Base-by-base conservation (phyloP, 164 flowering plant genomes). In the Cinnamomum micranthum region DNA sequence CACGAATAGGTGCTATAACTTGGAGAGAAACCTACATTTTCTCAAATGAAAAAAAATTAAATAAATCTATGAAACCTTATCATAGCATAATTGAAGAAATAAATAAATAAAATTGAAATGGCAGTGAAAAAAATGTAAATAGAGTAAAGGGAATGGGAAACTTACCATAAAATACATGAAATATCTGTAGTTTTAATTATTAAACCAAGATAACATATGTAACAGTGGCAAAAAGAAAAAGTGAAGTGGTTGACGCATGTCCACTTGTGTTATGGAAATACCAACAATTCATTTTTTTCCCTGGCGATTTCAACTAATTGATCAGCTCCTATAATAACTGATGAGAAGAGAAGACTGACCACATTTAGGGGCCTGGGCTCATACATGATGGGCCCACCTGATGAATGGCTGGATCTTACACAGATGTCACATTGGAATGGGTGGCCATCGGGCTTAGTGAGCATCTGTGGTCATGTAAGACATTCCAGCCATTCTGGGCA, bases 1-100 rank as follows among this genome's bases (percentile, higher is more conserved):
- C 98, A 95, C 6, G 96, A 87, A 74, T 88, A 92, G 23, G 87
- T 82, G 78, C 85, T 84, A 80, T 83, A 90, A 83, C 88, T 86
- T 25, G 98, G 95, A 77, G 88, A 82, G 77, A 87, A 87, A 24
- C 99, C 99, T 80, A 77, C 70, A 78, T 60, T 47, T 23, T 17
- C n/a, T 4, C 60, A 60, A 27, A n/a, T 23, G n/a, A 15, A 23
- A 31, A 69, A 13, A 41, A 6, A 58, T 28, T 1, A 55, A 12
- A 60, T 15, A 19, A 70, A 70, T 22, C 19, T 17, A 68, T 9
- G 19, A 31, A 68, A 68, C 27, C 22, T 55, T 31, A 19, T 51
- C 25, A 70, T 20, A 47, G 47, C 9, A 20, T 19, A 1, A 50
- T 11, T 51, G 72, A 10, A 68, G 15, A 51, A 5, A 13, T 17